A percentile compares a stretch with the other conserved stretches of the same genome.
These are phyloP conservation scores for Corinectria fuckeliana DNA, from an alignment of 2,329 filamentous ascomycete species.

Conservation along the genomic window DNA sequence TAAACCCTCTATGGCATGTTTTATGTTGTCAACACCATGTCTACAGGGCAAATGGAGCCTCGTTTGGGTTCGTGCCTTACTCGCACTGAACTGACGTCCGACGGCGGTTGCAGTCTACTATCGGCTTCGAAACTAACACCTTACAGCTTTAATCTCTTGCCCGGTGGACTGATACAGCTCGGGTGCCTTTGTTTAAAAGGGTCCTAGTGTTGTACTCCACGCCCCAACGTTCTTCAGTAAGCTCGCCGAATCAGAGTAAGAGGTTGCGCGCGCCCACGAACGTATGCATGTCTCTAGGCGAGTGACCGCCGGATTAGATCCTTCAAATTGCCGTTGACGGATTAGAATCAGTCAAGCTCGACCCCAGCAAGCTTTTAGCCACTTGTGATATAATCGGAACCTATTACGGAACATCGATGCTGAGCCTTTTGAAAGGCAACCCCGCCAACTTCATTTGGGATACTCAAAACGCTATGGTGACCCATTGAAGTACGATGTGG, in stretches of 20 bases:
- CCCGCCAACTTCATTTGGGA: constrained; percentile 64
- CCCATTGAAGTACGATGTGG: constrained; percentile 14
- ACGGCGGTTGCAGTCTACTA: not conserved
- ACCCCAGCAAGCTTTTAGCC: constrained; percentile 37
- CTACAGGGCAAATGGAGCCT: constrained; percentile 9
- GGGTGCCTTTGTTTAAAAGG: constrained; percentile 4
- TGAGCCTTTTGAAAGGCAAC: constrained; percentile 66
- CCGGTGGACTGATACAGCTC: constrained; percentile 14
- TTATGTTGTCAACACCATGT: not conserved
- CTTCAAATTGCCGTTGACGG: constrained; percentile 72
- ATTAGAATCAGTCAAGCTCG: constrained; percentile 61
- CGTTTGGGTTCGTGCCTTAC: constrained; percentile 3
- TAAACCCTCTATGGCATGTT: not conserved
- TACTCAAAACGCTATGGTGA: constrained; percentile 70
- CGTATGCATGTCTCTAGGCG: constrained; percentile 66
- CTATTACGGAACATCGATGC: constrained; percentile 49
- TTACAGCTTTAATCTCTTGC: constrained; percentile 17
- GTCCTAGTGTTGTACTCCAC: constrained; percentile 19
- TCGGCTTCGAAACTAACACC: not conserved
- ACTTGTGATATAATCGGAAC: constrained; percentile 23
- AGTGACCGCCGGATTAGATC: constrained; percentile 66
- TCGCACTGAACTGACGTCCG: too few species aligned
- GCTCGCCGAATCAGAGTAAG: constrained; percentile 45
- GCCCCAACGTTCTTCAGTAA: constrained; percentile 33
- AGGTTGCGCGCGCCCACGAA: constrained; percentile 44